Base-by-base conservation (phyloP, 1,284 basidiomycete species). In the Trametes hirsuta region DNA sequence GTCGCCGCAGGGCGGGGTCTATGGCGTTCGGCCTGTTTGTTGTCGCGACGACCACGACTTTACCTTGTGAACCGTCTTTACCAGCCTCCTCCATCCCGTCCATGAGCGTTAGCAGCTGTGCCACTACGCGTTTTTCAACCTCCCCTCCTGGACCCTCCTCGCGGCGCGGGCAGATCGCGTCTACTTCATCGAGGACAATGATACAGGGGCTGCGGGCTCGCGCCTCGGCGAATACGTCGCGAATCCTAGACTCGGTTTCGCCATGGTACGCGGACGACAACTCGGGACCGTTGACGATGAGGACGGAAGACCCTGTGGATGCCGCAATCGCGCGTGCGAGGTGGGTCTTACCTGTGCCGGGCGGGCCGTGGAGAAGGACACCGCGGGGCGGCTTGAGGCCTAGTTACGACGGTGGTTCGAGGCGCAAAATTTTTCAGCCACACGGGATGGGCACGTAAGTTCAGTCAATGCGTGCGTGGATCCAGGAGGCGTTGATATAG, bases 1-100 rank as follows among this genome's bases (percentile, higher is more conserved):
- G 97, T 36, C 97, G 80, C 51, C 97, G 81, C 44, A 99, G 78
- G 0, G 97, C 97, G 34, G 96, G 97, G 75, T 99, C 97, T 60
- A 99, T 94, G 4, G 95, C 93, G 72, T 99, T 98, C 3, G 95
- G 97, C 37, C 97, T 82, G 75, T 99, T 99, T 1, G 97, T 99
- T 0, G 97, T 97, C 1, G 94, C 97, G 62, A 99, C 93, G 21
- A 99, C 94, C 3, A 99, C 91, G 4, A 99, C 94, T 58, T 90
- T 49, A 74, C 80, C 58, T 74, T 77, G 37, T 72, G 76, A 77
- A 12, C 71, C 72, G 1, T 71, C 73, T 5, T 69, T 70, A 3
- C 74, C 77, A 18, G 81, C 82, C 37, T 83, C 83, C 61, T 88
- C 88, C 81, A 99, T 91, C 1, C 97, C 97, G 74, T 99, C 97